phyloP scores from a whole-genome alignment of 345 rosid genomes.

The Populus simonii region DNA sequence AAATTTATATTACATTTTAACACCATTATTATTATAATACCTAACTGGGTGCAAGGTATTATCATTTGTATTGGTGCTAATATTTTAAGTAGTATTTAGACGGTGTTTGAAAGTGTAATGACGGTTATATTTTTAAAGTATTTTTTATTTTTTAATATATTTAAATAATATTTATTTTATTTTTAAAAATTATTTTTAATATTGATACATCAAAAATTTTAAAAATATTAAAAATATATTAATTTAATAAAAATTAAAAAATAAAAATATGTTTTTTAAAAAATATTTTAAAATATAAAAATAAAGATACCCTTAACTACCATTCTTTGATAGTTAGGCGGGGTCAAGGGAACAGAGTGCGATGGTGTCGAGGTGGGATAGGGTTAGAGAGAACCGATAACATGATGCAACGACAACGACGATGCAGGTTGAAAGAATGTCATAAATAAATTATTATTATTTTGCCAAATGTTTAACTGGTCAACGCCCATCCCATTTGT shows the following conservation, averaged over 20 bases:
- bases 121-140: rapidly evolving
- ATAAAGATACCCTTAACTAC: too few species aligned
- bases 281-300: too few species aligned
- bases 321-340: not conserved
- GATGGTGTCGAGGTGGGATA: not conserved
- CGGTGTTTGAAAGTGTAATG: rapidly evolving
- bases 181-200: too few species aligned
- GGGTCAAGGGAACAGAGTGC: not conserved
- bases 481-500: not conserved
- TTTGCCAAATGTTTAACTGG: not conserved
- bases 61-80: too few species aligned
- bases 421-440: not conserved
- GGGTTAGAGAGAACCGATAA: not conserved
- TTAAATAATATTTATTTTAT: too few species aligned
- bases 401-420: not conserved
- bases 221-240: too few species aligned
- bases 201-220: rapidly evolving
- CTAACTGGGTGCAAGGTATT: rapidly evolving
- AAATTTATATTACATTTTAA: too few species aligned
- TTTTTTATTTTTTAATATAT: rapidly evolving
- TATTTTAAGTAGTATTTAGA: too few species aligned
- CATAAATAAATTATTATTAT: not conserved
- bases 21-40: too few species aligned
- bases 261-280: too few species aligned
- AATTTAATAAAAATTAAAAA: too few species aligned